A percentile compares a stretch with the other conserved stretches of the same genome.
phyloP scores from a whole-genome alignment of 208 protist species.

The Wallacemonas sp. region DNA sequence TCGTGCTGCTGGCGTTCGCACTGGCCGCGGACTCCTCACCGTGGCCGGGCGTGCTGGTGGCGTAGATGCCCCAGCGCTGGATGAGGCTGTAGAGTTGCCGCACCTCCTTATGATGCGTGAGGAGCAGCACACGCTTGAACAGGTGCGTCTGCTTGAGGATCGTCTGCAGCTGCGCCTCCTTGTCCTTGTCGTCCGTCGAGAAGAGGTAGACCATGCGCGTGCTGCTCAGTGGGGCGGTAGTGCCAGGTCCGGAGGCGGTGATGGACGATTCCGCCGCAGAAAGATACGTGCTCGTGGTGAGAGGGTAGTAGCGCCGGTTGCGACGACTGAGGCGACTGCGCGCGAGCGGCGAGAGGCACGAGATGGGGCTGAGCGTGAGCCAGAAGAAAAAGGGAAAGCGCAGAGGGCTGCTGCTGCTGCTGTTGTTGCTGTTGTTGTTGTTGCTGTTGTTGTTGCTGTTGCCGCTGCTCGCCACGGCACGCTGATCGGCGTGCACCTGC shows the following conservation, averaged over 20 bases:
- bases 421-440: background rate
- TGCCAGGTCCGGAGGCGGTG: slow-evolving; percentile 31
- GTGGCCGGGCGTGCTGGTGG: slow-evolving; percentile 10
- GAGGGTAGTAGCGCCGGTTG: slow-evolving; percentile 74
- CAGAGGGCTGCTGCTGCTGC: background rate
- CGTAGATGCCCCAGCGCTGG: slow-evolving; percentile 47
- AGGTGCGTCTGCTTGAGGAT: slow-evolving; percentile 47
- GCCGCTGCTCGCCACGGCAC: slow-evolving; percentile 1
- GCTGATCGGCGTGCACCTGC: slow-evolving; percentile 4
- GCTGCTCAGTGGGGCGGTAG: slow-evolving; percentile 40
- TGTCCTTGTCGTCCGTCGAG: slow-evolving; percentile 54
- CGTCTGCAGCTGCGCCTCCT: slow-evolving; percentile 45
- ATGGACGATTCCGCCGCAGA: slow-evolving; percentile 29
- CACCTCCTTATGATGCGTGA: slow-evolving; percentile 84
- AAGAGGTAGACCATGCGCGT: slow-evolving; percentile 53
- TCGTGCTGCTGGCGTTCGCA: background rate
- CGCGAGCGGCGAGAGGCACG: slow-evolving; percentile 32
- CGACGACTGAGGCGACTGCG: slow-evolving; percentile 52
- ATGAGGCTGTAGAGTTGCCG: slow-evolving; percentile 51
- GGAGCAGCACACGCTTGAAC: slow-evolving; percentile 51
- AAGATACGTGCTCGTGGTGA: slow-evolving; percentile 38
- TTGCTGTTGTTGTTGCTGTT: background rate
- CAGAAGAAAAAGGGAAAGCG: slow-evolving; percentile 37
- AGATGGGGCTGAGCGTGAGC: slow-evolving; percentile 55
- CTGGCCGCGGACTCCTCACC: background rate